Base-by-base conservation (phyloP, 2,329 filamentous ascomycete genomes). In the Biscogniauxia sp. region DNA sequence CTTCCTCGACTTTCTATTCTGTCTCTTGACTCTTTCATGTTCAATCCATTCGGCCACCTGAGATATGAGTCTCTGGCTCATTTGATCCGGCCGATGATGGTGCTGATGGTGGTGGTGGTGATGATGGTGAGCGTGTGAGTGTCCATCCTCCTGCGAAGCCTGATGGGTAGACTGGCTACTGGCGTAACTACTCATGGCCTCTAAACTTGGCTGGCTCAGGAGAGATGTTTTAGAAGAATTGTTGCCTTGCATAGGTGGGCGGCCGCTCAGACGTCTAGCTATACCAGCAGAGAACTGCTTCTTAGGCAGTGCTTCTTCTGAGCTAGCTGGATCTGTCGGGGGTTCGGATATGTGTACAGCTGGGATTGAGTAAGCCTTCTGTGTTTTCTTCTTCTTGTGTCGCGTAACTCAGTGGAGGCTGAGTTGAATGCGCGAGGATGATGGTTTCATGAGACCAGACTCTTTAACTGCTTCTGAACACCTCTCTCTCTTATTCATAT, bases 1-100 rank as follows among this genome's bases (percentile, higher is more conserved):
- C 74, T 76, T 80, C 67, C 71, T 82, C 70, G 79, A 75, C 70
- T 82, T 86, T 55, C 82, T 81, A 9, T 80, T 76, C 49, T 83
- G 82, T 68, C 87, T 86, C 74, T 89, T 91, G 32, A 81, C 77
- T 71, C 88, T 90, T 76, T 97, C 93, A 55, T 88, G 85, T 68
- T 93, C 87, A 49, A 97, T 78, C 94, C 94, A 98, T 66, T 91
- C 87, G 25, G 85, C 83, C 15, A 97, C 87, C 71, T 96, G 91
- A 20, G 87, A 82, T 26, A 95, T 77, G 7, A 96, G 75, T 64
- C 81, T 84, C 66, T 87, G 80, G 56, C 80, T 80, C 50, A 72
- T 69, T 26, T 70, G 66, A 57, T 79, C 76, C 20, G 73, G 57
- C 51, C 69, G 70, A 56, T 74, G 72, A 25, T 72, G 73, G 50